Percentiles rank a stretch among this genome's conserved stretches.
Evolutionary conservation across 306 rosid genomes (phyloP).

Genomic region (Dryas octopetala): DNA sequence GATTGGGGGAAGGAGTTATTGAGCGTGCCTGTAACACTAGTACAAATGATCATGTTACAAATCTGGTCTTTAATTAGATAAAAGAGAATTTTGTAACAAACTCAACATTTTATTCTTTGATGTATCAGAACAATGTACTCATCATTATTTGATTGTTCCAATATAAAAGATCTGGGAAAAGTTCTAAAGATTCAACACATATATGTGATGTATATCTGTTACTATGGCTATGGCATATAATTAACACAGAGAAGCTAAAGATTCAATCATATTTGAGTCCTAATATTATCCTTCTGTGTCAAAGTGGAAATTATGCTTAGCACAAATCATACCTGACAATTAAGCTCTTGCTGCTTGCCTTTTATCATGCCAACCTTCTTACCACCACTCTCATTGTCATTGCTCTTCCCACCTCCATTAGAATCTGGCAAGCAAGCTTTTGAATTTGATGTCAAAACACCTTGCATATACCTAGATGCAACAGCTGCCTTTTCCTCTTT

Average conservation of each 20-base stretch:
- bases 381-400: constrained; percentile 54
- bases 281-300: too few relatives aligned
- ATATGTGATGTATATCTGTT: neutral
- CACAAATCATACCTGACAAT: constrained; percentile 73
- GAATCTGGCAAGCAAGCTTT: constrained; percentile 41
- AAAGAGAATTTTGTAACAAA: neutral
- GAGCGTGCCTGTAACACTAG: constrained; percentile 47
- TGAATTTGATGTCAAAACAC: constrained; percentile 49
- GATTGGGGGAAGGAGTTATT: constrained; percentile 32
- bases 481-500: constrained; percentile 79
- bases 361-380: constrained; percentile 48
- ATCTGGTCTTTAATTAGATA: neutral
- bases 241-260: neutral
- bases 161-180: neutral
- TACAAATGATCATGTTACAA: constrained; percentile 28
- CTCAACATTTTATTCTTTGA: neutral
- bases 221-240: neutral
- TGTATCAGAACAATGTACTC: neutral
- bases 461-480: constrained; percentile 89
- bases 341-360: constrained; percentile 65
- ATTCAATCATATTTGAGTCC: neutral
- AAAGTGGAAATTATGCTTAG: constrained; percentile 12
- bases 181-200: neutral
- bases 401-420: constrained; percentile 45
- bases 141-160: neutral